Evolutionary conservation across 352 stramenopile species (phyloP).

Genomic region (Phytophthora macrochlamydospora): DNA sequence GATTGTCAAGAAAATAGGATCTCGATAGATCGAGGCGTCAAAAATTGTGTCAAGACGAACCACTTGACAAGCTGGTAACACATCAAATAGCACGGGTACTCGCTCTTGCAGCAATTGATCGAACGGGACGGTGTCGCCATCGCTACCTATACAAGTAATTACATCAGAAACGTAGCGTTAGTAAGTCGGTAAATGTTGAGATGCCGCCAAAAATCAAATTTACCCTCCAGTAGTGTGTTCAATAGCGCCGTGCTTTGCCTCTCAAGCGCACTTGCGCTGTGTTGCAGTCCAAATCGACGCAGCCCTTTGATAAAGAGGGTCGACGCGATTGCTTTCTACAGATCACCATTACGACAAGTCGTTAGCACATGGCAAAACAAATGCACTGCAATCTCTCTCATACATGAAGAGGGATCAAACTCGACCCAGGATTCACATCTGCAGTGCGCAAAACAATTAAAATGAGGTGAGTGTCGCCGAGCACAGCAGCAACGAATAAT

Average conservation of each 20-base stretch:
- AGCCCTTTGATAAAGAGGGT: constrained; percentile 47
- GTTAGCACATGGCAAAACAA: not conserved
- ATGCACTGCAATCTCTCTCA: not conserved
- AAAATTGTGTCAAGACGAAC: constrained; percentile 50
- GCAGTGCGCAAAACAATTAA: constrained; percentile 6
- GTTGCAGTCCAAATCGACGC: constrained; percentile 28
- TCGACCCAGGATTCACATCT: constrained; percentile 24
- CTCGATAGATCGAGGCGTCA: constrained; percentile 32
- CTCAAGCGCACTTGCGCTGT: constrained; percentile 29
- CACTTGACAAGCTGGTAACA: constrained; percentile 30
- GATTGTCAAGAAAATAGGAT: constrained; percentile 51
- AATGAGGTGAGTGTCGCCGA: not conserved
- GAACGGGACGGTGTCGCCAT: constrained; percentile 37
- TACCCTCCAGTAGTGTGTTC: constrained; percentile 45
- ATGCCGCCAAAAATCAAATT: not conserved
- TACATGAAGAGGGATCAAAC: constrained; percentile 28
- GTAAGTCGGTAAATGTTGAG: not conserved
- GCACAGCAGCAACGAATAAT: not conserved
- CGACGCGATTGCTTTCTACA: constrained; percentile 54
- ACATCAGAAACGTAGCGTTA: not conserved
- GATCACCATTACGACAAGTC: not conserved
- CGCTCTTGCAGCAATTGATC: constrained; percentile 44
- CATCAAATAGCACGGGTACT: constrained; percentile 56
- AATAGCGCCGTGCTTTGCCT: constrained; percentile 39
- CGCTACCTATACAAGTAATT: constrained; percentile 27